Evolutionary conservation across 2,329 filamentous ascomycete species (phyloP).

Genomic region (Plenodomus lindquistii): DNA sequence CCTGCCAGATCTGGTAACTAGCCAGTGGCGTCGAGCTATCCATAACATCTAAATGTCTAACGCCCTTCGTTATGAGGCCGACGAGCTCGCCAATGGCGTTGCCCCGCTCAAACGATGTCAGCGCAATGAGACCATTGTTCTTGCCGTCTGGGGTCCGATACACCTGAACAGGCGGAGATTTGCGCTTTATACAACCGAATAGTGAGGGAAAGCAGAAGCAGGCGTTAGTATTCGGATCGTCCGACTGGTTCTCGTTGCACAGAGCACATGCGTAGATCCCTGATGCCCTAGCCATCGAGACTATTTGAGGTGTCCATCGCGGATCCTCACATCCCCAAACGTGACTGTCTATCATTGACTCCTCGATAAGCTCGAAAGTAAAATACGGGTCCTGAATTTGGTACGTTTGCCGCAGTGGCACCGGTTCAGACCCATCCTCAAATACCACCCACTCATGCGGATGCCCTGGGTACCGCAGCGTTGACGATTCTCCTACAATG

Average conservation of each 20-base stretch:
- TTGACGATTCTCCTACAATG: slow-evolving; percentile 50
- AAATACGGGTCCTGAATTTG: slow-evolving; percentile 53
- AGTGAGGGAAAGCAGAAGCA: slow-evolving; percentile 60
- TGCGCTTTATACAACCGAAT: slow-evolving; percentile 52
- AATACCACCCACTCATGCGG: slow-evolving; percentile 58
- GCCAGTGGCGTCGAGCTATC: slow-evolving; percentile 55
- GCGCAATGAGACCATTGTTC: slow-evolving; percentile 58
- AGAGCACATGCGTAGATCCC: slow-evolving; percentile 48
- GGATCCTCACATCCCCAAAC: slow-evolving; percentile 57
- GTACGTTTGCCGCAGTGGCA: slow-evolving; percentile 54
- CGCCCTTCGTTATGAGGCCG: slow-evolving; percentile 57
- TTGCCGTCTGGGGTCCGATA: slow-evolving; percentile 58
- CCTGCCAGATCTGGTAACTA: slow-evolving; percentile 63
- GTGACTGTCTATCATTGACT: slow-evolving; percentile 54
- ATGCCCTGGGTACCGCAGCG: slow-evolving; percentile 52
- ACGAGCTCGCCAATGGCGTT: slow-evolving; percentile 60
- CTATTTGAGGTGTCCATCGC: slow-evolving; percentile 44
- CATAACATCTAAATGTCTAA: slow-evolving; percentile 61
- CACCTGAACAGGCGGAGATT: slow-evolving; percentile 54
- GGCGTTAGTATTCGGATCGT: slow-evolving; percentile 53
- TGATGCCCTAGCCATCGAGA: slow-evolving; percentile 28
- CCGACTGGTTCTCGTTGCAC: slow-evolving; percentile 56
- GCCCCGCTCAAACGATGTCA: slow-evolving; percentile 56
- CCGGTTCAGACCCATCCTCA: slow-evolving; percentile 48
- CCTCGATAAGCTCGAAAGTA: slow-evolving; percentile 54